A percentile compares a stretch with the other conserved stretches of the same genome.
Conservation (phyloP, 1,284 basidiomycete genomes). For the Heterobasidion irregulare region DNA sequence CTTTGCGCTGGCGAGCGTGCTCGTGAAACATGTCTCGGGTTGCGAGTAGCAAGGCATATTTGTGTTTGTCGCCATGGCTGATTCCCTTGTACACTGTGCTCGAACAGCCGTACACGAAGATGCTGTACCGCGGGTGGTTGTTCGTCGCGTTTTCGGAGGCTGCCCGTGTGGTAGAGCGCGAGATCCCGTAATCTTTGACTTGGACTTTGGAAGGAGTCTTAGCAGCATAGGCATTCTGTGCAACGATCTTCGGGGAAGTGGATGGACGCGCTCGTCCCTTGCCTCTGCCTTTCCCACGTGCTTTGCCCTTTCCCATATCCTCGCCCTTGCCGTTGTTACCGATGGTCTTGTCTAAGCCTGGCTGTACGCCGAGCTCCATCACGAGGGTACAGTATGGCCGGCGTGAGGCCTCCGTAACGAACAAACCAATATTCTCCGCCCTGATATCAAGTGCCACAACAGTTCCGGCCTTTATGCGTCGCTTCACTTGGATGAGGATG, state of each 20-base stretch:
- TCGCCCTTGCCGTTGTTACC: no score
- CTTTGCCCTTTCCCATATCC: no score
- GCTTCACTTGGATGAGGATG: not conserved
- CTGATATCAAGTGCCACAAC: not conserved
- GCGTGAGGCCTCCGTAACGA: not conserved
- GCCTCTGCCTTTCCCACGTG: no score
- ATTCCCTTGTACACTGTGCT: not conserved
- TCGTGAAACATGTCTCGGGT: not conserved
- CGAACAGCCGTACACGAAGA: not conserved
- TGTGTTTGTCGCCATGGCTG: not conserved
- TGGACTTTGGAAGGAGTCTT: not conserved
- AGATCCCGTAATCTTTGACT: not conserved
- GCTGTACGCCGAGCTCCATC: not conserved
- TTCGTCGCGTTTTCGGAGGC: not conserved
- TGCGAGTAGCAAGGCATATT: not conserved
- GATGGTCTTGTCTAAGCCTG: no score
- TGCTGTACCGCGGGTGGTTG: not conserved
- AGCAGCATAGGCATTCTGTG: not conserved
- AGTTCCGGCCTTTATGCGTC: not conserved
- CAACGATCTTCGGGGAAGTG: not conserved
- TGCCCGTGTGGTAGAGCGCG: no score
- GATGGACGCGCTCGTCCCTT: no score
- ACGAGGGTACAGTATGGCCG: not conserved
- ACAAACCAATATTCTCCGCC: not conserved
- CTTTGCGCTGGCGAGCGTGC: not conserved